A percentile compares a stretch with the other conserved stretches of the same genome.
phyloP scores from a whole-genome alignment of 768 basidiomycete species.

The Cantharellus anzutake region DNA sequence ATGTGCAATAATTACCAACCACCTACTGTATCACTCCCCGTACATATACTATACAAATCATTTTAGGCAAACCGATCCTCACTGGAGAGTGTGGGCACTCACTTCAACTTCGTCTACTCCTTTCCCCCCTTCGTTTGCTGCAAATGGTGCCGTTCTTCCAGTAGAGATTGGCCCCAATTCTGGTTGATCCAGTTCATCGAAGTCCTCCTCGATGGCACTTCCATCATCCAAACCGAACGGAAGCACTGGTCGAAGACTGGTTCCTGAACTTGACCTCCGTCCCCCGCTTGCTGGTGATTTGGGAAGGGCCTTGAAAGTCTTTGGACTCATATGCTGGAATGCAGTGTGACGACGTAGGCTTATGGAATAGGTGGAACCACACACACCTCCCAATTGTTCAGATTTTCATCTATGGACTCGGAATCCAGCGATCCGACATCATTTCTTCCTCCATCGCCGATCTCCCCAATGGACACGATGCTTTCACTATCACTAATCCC shows the following conservation, averaged over 20 bases:
- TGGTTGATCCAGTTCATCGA: conserved; percentile 37
- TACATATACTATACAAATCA: conserved; percentile 7
- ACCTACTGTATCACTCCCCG: neutral
- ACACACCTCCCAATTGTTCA: conserved; percentile 92
- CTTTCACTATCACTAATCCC: conserved; percentile 90
- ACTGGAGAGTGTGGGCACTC: neutral
- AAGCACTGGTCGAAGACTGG: conserved; percentile 65
- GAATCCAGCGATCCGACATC: conserved; percentile 29
- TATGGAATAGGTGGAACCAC: neutral
- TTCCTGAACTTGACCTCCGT: conserved; percentile 66
- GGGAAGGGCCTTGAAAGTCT: conserved; percentile 82
- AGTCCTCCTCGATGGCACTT: conserved; percentile 49
- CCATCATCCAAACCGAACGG: conserved; percentile 59
- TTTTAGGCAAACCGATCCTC: no score
- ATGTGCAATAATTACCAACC: no score
- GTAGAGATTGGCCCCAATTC: conserved; percentile 62
- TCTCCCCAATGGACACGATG: conserved; percentile 73
- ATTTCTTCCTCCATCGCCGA: conserved; percentile 60
- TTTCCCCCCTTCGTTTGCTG: conserved; percentile 38
- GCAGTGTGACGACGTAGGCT: neutral
- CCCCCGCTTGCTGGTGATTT: conserved; percentile 69
- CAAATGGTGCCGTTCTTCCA: conserved; percentile 53
- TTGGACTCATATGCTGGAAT: conserved; percentile 80
- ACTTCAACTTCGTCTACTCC: conserved; percentile 71
- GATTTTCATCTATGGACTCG: conserved; percentile 54